phyloP scores from a whole-genome alignment of 805 yeast genomes.

The Yamadazyma olivae region DNA sequence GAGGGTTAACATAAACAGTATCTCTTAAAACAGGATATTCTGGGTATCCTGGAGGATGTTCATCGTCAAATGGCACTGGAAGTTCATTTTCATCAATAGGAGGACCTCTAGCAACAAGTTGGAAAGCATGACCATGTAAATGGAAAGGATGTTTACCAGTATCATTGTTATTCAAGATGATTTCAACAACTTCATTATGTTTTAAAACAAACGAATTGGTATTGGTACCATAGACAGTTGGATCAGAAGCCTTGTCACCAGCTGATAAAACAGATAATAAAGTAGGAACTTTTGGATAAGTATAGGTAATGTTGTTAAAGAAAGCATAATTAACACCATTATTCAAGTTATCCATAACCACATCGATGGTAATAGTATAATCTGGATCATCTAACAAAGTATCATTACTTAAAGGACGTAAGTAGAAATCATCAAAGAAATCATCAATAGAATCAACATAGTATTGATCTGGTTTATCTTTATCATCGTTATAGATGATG shows the following conservation, averaged over 20 bases:
- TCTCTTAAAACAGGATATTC: slow-evolving; percentile 67
- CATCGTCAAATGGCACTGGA: slow-evolving; percentile 44
- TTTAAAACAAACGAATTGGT: slow-evolving; percentile 62
- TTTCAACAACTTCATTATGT: slow-evolving; percentile 63
- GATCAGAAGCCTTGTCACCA: slow-evolving; percentile 55
- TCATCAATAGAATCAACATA: slow-evolving; percentile 31
- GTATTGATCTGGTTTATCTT: slow-evolving; percentile 17
- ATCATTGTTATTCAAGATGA: slow-evolving; percentile 76
- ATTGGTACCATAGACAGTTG: slow-evolving; percentile 69
- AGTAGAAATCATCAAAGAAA: slow-evolving; percentile 69
- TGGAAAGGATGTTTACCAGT: slow-evolving; percentile 80
- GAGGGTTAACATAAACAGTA: slow-evolving; percentile 63
- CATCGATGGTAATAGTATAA: slow-evolving; percentile 53
- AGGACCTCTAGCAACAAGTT: slow-evolving; percentile 52
- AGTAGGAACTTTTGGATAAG: slow-evolving; percentile 69
- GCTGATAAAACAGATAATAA: slow-evolving; percentile 59
- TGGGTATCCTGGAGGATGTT: slow-evolving; percentile 42
- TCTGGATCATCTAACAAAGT: slow-evolving; percentile 59
- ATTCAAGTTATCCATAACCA: slow-evolving; percentile 65
- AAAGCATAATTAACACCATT: slow-evolving; percentile 77
- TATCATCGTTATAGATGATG: slow-evolving; percentile 45
- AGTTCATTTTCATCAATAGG: slow-evolving; percentile 52
- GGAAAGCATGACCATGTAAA: slow-evolving; percentile 72
- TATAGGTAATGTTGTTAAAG: slow-evolving; percentile 65
- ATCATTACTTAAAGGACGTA: slow-evolving; percentile 58